phyloP scores from a whole-genome alignment of 768 basidiomycete genomes.

The Dioszegia crocea region DNA sequence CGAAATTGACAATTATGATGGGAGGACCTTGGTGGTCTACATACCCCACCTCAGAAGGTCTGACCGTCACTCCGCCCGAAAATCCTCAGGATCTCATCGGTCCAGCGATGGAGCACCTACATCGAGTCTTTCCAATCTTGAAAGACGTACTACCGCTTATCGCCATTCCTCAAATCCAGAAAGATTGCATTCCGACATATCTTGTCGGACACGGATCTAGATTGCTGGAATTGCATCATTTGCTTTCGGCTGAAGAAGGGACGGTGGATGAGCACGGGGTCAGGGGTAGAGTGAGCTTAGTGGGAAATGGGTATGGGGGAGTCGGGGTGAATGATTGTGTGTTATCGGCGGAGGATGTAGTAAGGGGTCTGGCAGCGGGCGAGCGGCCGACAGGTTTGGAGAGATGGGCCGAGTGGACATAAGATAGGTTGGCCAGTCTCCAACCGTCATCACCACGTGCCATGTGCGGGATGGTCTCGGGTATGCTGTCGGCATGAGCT shows the following conservation, averaged over 20 bases:
- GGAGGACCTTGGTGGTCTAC: conserved; percentile 67
- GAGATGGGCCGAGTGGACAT: conserved; percentile 14
- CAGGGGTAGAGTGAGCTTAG: conserved; percentile 57
- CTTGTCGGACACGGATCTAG: conserved; percentile 67
- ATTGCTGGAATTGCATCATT: conserved; percentile 55
- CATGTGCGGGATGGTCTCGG: no score
- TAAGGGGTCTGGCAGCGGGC: conserved; percentile 17
- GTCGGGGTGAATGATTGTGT: conserved; percentile 85
- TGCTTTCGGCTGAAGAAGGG: conserved; percentile 53
- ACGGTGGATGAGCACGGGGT: conserved; percentile 46
- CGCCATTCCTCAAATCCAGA: conserved; percentile 51
- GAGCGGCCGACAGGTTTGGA: conserved; percentile 40
- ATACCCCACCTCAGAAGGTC: conserved; percentile 17
- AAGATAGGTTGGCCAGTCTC: background rate
- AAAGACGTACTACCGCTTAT: conserved; percentile 29
- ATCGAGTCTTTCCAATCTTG: conserved; percentile 38
- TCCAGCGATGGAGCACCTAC: conserved; percentile 27
- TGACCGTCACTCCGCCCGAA: conserved; percentile 15
- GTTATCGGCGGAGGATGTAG: conserved; percentile 62
- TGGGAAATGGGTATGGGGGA: conserved; percentile 81
- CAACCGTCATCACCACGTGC: no score
- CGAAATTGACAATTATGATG: conserved; percentile 85
- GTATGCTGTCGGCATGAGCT: no score
- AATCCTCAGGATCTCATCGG: conserved; percentile 14
- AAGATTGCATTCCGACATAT: conserved; percentile 73